Percentiles rank a stretch among this genome's conserved stretches.
Conservation (phyloP, 495 filamentous ascomycete genomes). For the Xylaria cubensis region DNA sequence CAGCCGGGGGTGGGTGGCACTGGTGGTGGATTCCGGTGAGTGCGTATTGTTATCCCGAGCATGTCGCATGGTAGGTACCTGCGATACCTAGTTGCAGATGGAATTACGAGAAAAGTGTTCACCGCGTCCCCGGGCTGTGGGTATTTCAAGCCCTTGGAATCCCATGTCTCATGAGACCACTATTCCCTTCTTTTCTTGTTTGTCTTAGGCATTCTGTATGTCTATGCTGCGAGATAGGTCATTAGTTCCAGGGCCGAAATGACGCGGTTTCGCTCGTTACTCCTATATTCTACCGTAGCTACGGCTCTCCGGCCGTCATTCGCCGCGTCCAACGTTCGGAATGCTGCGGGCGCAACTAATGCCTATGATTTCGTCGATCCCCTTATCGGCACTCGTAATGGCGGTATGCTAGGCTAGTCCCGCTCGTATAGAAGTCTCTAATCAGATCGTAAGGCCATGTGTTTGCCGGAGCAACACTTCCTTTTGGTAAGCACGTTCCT, state of each 20-base stretch:
- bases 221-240: background rate
- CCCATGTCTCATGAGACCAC: background rate
- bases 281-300: conserved; percentile 30
- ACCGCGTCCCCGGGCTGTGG: background rate
- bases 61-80: background rate
- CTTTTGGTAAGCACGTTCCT: conserved; percentile 56
- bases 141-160: conserved; percentile 9
- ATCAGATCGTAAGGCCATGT: conserved; percentile 53
- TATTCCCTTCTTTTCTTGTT: background rate
- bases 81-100: conserved; percentile 6
- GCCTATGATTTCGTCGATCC: conserved; percentile 55
- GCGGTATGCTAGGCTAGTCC: conserved; percentile 56
- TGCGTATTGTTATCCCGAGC: conserved; percentile 8
- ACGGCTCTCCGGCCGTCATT: conserved; percentile 28
- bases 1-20: conserved; percentile 11
- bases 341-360: conserved; percentile 24
- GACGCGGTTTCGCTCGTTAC: conserved; percentile 34
- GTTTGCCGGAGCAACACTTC: conserved; percentile 65
- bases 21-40: conserved; percentile 6
- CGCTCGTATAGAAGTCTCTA: conserved; percentile 33
- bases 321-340: conserved; percentile 14
- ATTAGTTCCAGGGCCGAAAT: conserved; percentile 23
- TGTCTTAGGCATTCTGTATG: background rate
- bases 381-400: conserved; percentile 65
- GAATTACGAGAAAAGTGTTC: conserved; percentile 13